phyloP scores from a whole-genome alignment of 345 rosid genomes.

The Erysimum cheiranthoides region DNA sequence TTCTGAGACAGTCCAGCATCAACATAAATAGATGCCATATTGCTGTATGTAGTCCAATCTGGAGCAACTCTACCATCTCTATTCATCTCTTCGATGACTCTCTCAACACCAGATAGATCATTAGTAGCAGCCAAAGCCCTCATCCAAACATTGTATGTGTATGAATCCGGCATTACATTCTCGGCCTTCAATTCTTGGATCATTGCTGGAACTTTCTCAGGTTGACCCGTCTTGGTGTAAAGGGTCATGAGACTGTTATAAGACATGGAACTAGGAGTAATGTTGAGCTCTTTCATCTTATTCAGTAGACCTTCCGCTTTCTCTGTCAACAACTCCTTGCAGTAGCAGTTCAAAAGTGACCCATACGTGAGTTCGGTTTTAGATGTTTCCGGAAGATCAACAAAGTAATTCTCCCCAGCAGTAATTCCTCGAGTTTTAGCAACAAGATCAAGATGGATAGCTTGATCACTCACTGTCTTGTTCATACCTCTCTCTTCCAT shows the following conservation, averaged over 20 bases:
- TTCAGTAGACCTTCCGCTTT: constrained; percentile 77
- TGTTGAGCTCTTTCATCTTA: constrained; percentile 94
- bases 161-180: constrained; percentile 64
- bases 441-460: constrained; percentile 92
- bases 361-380: constrained; percentile 80
- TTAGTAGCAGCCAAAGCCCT: constrained; percentile 79
- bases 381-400: constrained; percentile 78
- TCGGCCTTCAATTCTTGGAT: constrained; percentile 87
- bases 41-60: constrained; percentile 95
- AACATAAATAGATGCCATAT: constrained; percentile 81
- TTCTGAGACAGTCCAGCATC: constrained; percentile 69
- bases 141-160: constrained; percentile 92
- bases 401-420: constrained; percentile 82
- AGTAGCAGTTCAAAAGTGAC: constrained; percentile 89
- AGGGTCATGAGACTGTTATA: constrained; percentile 94
- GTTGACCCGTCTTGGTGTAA: constrained; percentile 67
- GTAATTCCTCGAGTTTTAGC: constrained; percentile 79
- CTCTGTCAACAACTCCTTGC: constrained; percentile 77
- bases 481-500: constrained; percentile 84
- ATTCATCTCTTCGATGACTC: constrained; percentile 84
- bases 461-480: constrained; percentile 94
- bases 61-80: constrained; percentile 82
- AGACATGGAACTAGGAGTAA: constrained; percentile 72
- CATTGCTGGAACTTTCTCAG: constrained; percentile 64
- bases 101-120: constrained; percentile 80